Evolutionary conservation across 208 protist genomes (phyloP).

Genomic region (Angomonas deanei): DNA sequence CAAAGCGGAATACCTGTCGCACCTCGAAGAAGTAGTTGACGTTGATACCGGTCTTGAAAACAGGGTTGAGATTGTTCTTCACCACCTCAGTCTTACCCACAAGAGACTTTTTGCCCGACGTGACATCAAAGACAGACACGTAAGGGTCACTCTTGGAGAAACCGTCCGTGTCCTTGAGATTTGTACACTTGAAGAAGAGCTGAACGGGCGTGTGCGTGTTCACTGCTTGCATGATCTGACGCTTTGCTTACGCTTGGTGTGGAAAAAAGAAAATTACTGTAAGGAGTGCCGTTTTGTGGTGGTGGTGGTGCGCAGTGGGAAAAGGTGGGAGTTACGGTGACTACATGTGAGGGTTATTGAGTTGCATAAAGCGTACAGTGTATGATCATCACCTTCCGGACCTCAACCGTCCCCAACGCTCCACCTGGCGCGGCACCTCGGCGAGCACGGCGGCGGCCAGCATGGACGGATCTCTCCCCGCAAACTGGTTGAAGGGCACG

Average conservation of each 20-base stretch:
- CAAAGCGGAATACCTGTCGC: constrained; percentile 12
- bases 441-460: constrained; percentile 42
- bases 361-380: too few species aligned
- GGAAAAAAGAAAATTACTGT: too few species aligned
- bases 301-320: too few species aligned
- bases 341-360: too few species aligned
- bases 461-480: constrained; percentile 14
- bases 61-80: constrained; percentile 32
- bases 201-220: constrained; percentile 15
- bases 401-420: constrained; percentile 19
- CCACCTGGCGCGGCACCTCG: constrained; percentile 48
- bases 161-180: constrained; percentile 15
- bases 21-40: constrained; percentile 36
- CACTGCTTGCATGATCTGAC: too few species aligned
- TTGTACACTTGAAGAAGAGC: constrained; percentile 23
- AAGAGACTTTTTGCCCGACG: too few species aligned
- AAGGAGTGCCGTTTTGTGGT: too few species aligned
- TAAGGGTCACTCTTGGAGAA: constrained; percentile 27
- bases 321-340: too few species aligned
- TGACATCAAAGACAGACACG: constrained; percentile 7
- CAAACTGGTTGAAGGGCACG: constrained; percentile 54
- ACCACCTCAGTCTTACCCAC: constrained; percentile 25
- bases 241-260: too few species aligned
- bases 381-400: background rate
- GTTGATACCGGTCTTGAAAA: constrained; percentile 16